Base-by-base conservation (phyloP, 2,329 filamentous ascomycete species). In the Thermothelomyces thermophilus region DNA sequence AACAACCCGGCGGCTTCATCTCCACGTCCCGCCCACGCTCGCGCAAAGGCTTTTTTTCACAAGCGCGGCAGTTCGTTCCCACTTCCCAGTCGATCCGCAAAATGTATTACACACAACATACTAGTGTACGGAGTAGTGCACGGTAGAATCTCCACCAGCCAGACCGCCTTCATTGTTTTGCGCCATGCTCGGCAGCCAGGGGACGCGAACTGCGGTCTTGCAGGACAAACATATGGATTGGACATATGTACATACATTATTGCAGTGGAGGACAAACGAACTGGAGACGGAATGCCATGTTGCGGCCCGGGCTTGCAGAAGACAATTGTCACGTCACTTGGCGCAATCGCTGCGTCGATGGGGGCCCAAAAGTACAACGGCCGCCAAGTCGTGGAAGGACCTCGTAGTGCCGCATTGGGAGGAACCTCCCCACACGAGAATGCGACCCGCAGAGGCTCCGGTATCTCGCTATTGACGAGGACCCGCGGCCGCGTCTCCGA, bases 1-100 rank as follows among this genome's bases (percentile, higher is more conserved):
- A 51, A 14, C 16, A 19, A 7, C 13, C 20, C 11, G 35, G 19
- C 19, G 10, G 19, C 3, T 13, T 14, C n/a, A n/a, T 52, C 57
- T 59, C 58, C 58, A 60, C 58, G 51, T 53, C 51, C 51, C 56
- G 46, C 56, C 58, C 56, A 53, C 58, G 55, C 58, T 51, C 51
- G 54, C 31, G n/a, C 48, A 52, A 54, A 53, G 48, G 41, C 39
- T 36, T 26, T 39, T 50, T 41, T 31, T 43, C 19, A 51, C 45
- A 50, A 50, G n/a, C 52, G 46, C 49, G 47, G 50, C 40, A 54
- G 51, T 36, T 33, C 46, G 46, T 43, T 50, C 31, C 50, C 49
- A 46, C 40, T 26, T 52, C 31, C 50, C 49, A 46, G 36, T 26
- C 50, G 37, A 41, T 48, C 39, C 41, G 34, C 48, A 55, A n/a